A percentile compares a stretch with the other conserved stretches of the same genome.
Evolutionary conservation across 2,329 filamentous ascomycete species (phyloP).

Genomic region (Aspergillus chevalieri): DNA sequence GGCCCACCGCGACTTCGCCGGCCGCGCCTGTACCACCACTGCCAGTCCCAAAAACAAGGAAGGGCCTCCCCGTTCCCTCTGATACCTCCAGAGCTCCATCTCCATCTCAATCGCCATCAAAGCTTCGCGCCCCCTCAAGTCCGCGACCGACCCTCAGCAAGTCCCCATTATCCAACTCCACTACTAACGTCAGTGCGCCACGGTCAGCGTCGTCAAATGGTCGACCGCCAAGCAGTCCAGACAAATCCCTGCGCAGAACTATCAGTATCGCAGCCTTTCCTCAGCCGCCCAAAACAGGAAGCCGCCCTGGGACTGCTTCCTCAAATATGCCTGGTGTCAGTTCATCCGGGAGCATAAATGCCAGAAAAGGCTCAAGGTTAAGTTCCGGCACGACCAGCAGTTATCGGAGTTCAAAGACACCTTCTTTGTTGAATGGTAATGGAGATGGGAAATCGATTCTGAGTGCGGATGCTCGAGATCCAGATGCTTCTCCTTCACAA

Average conservation of each 20-base stretch:
- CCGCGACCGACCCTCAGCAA: slow-evolving; percentile 47
- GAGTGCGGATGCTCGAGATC: slow-evolving; percentile 58
- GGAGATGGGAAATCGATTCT: slow-evolving; percentile 70
- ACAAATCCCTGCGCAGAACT: slow-evolving; percentile 72
- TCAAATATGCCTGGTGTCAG: slow-evolving; percentile 27
- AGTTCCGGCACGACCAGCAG: slow-evolving; percentile 50
- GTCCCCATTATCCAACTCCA: slow-evolving; percentile 44
- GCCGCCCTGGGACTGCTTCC: slow-evolving; percentile 57
- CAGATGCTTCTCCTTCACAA: slow-evolving; percentile 76
- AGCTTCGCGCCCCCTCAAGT: slow-evolving; percentile 55
- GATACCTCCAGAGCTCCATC: slow-evolving; percentile 38
- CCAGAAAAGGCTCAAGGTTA: slow-evolving; percentile 51
- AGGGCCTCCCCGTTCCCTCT: slow-evolving; percentile 51
- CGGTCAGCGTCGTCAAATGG: slow-evolving; percentile 52
- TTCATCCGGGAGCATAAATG: slow-evolving; percentile 37
- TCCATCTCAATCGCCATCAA: slow-evolving; percentile 45
- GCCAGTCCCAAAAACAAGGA: slow-evolving; percentile 66
- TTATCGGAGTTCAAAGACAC: slow-evolving; percentile 49
- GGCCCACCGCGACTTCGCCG: slow-evolving; percentile 58
- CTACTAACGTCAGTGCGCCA: slow-evolving; percentile 51
- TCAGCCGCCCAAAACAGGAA: slow-evolving; percentile 69
- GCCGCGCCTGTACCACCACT: slow-evolving; percentile 67
- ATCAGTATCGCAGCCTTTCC: slow-evolving; percentile 94
- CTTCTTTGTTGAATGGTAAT: slow-evolving; percentile 72
- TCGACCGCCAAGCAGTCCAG: slow-evolving; percentile 48